Evolutionary conservation across 2,329 filamentous ascomycete genomes (phyloP).

Genomic region (Aspergillus aculeatus): DNA sequence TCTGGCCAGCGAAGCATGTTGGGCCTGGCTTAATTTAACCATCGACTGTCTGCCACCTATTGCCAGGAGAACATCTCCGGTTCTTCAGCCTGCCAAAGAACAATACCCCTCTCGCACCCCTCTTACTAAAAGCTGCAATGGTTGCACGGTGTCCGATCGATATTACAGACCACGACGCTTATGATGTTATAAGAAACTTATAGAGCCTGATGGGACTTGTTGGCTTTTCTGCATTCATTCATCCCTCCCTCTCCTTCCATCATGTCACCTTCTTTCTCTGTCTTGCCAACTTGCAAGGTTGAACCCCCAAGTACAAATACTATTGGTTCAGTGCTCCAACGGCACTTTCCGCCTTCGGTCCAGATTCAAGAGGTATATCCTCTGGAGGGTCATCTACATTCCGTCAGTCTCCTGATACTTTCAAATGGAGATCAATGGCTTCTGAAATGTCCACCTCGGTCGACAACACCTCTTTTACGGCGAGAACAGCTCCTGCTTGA

Average conservation of each 20-base stretch:
- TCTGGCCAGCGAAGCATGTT: not conserved
- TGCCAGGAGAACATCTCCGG: not conserved
- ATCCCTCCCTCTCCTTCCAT: not conserved
- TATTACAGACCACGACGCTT: not conserved
- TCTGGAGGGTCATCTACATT: slow-evolving; percentile 36
- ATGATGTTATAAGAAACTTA: not conserved
- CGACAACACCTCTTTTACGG: slow-evolving; percentile 39
- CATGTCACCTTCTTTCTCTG: slow-evolving; percentile 17
- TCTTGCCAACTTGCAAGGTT: slow-evolving; percentile 6
- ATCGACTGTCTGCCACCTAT: not conserved
- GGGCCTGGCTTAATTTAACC: not conserved
- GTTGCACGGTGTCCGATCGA: not conserved
- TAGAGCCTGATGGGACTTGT: not conserved
- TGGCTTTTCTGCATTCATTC: not conserved
- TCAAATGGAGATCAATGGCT: slow-evolving; percentile 40
- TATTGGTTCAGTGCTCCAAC: slow-evolving; percentile 31
- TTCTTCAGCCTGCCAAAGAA: not conserved
- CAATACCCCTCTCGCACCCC: not conserved
- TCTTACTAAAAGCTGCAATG: not conserved
- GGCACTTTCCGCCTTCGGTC: slow-evolving; percentile 33
- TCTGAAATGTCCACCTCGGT: slow-evolving; percentile 37
- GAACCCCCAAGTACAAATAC: slow-evolving; percentile 24
- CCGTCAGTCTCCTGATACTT: slow-evolving; percentile 35
- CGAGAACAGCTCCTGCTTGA: slow-evolving; percentile 40
- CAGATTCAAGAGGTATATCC: slow-evolving; percentile 26